Evolutionary conservation across 257 asterid species (phyloP), one percentile per base, ranked within the genome.

Genomic region (Solanum sejunctum): DNA sequence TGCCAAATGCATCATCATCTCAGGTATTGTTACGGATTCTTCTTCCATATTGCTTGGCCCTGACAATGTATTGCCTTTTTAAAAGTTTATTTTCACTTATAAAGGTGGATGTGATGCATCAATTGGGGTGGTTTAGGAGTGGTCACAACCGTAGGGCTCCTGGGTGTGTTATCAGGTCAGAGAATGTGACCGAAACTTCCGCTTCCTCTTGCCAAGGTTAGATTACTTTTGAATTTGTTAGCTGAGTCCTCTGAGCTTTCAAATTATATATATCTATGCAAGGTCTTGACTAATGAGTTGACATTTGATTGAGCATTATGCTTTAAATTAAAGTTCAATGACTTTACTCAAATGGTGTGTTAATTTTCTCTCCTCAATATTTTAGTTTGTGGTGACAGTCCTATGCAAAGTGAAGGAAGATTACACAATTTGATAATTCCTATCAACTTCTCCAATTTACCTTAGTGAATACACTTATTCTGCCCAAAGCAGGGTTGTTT

Each of bases 81-180:
- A 0, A 56, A 47, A 36, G 51, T 21, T 63, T 39, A 15, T 67
- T 12, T 21, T 57, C 66, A 67, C 67, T 81, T 66, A 81, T 58
- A 80, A 26, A 84, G 39, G 41, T 55, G 79, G 69, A 39, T 84
- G 60, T 63, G 51, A 85, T 89, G 84, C 73, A 75, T 71, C 91
- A 87, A 86, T 45, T 84, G 63, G 90, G 89, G 21, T 61, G 81
- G 63, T 81, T 54, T 81, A 73, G 86, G 84, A 82, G 77, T 60
- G 85, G 64, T 28, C 85, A 55, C 41, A 75, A 47, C 81, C 87
- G 11, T 71, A 75, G 86, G 43, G 83, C 39, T 39, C 83, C 82
- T 45, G 45, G 47, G 39, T 85, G 88, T 60, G 67, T 51, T 82
- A 86, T 85, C 83, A 85, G 83, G 73, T 84, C 89, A 83, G 89